Base-by-base conservation (phyloP, 352 stramenopile species). In the Phytophthora podocarpi region DNA sequence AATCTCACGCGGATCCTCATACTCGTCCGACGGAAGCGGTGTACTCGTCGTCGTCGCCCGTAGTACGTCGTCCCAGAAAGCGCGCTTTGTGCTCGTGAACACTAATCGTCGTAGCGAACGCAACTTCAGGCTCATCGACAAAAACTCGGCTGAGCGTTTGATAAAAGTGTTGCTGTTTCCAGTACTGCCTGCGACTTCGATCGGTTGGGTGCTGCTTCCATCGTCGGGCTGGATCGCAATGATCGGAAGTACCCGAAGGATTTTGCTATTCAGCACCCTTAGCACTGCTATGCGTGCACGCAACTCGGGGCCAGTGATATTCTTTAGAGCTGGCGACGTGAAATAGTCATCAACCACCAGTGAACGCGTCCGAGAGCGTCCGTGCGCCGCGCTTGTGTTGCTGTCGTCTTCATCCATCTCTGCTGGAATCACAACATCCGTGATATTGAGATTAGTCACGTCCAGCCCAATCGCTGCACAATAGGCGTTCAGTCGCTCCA, bases 1-100 rank as follows among this genome's bases (percentile, higher is more conserved):
- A 61, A 99, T 98, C 69, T 99, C 97, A 26, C 97, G 90, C 13
- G 98, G 97, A 24, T 98, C 83, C 73, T 99, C 97, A 71, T 99
- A 99, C 64, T 99, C 97, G 63, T 99, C 98, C 35, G 98, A 97
- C 40, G 97, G 97, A 5, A 98, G 78, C 18, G 97, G 89, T 11
- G 98, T 99, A 40, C 92, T 97, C 3, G 96, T 98, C 23, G 97
- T 98, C 13, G 97, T 99, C 31, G 90, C 82, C 35, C 94, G 84
- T 30, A 99, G 74, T 5, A 99, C 86, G 34, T 85, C 86, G 45
- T 98, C 86, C 77, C 98, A 98, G 56, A 98, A 97, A n/a, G 79
- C 78, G 21, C 79, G 78, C 58, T 99, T 99, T 4, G 93, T 97
- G 51, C 82, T 96, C 1, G 87, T 97, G 49, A 97, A 97, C 20